phyloP scores from a whole-genome alignment of 2,329 filamentous ascomycete species.

The Aspergillus aculeatinus region DNA sequence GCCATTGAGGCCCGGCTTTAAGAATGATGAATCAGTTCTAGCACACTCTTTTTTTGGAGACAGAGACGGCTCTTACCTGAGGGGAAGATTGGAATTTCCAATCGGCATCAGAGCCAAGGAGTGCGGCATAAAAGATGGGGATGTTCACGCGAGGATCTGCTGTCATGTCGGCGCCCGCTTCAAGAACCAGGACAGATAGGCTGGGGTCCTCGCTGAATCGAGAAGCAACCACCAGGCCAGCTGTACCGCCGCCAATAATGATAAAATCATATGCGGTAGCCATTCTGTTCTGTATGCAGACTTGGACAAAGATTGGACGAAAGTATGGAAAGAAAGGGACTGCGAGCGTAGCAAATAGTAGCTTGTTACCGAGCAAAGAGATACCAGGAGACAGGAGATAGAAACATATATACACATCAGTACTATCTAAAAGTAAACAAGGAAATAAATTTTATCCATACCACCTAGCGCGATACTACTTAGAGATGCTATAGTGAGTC shows the following conservation, averaged over 20 bases:
- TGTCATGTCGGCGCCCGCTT: conserved; percentile 9
- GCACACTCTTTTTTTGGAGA: conserved; percentile 19
- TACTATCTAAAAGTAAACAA: background rate
- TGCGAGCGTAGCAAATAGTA: background rate
- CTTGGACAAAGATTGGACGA: background rate
- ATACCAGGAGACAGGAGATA: background rate
- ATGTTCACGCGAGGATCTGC: conserved; percentile 11
- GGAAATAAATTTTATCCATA: conserved; percentile 4
- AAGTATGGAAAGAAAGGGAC: background rate
- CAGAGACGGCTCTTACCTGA: background rate
- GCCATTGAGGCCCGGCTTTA: conserved; percentile 10
- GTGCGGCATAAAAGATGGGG: conserved; percentile 7
- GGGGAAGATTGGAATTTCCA: conserved; percentile 8
- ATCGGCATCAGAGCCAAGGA: conserved; percentile 9
- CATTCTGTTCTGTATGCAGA: conserved; percentile 4
- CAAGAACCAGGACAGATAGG: conserved; percentile 7
- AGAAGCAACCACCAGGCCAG: conserved; percentile 9
- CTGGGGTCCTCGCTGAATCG: conserved; percentile 13
- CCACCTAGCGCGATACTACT: background rate
- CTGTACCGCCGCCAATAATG: conserved; percentile 9
- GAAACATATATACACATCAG: background rate
- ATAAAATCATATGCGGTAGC: conserved; percentile 10
- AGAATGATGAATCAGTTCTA: background rate
- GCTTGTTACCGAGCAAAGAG: background rate
- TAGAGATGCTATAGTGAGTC: background rate